Evolutionary conservation across 225 moss, liverwort and hornwort species (phyloP).

Genomic region (Marchantia paleacea): DNA sequence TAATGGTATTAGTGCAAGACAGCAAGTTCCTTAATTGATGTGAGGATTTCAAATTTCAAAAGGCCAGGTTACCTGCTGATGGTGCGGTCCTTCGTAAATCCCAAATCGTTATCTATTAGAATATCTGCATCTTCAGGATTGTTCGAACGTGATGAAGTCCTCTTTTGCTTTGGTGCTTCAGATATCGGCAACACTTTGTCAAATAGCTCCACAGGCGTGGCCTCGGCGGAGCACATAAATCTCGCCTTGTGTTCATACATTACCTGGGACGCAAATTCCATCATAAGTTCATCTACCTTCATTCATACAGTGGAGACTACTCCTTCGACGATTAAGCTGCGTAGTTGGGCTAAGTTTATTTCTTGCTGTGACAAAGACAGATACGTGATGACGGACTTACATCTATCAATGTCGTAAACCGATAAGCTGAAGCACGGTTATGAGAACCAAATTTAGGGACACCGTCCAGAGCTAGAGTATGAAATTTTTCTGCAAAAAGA

Average conservation of each 20-base stretch:
- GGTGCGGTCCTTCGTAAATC: conserved; percentile 84
- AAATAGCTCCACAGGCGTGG: conserved; percentile 58
- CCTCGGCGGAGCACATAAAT: conserved; percentile 83
- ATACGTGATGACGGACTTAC: conserved; percentile 38
- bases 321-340: neutral
- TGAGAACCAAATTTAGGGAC: conserved; percentile 79
- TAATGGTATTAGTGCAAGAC: too few relatives aligned
- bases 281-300: neutral
- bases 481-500: conserved; percentile 54
- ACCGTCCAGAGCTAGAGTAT: conserved; percentile 74
- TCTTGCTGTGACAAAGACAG: neutral
- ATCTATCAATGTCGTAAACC: conserved; percentile 82
- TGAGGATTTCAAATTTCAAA: neutral
- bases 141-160: conserved; percentile 46
- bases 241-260: conserved; percentile 87
- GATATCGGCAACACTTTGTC: conserved; percentile 61
- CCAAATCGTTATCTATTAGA: conserved; percentile 82
- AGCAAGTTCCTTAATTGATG: too few relatives aligned
- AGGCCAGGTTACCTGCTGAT: conserved; percentile 61
- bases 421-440: conserved; percentile 81
- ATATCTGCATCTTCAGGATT: conserved; percentile 75
- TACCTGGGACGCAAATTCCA: conserved; percentile 37
- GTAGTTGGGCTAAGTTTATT: neutral
- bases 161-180: conserved; percentile 59
- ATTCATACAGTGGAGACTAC: neutral